Evolutionary conservation across 2,329 filamentous ascomycete species (phyloP).

Genomic region (Westerdykella aurantiaca): DNA sequence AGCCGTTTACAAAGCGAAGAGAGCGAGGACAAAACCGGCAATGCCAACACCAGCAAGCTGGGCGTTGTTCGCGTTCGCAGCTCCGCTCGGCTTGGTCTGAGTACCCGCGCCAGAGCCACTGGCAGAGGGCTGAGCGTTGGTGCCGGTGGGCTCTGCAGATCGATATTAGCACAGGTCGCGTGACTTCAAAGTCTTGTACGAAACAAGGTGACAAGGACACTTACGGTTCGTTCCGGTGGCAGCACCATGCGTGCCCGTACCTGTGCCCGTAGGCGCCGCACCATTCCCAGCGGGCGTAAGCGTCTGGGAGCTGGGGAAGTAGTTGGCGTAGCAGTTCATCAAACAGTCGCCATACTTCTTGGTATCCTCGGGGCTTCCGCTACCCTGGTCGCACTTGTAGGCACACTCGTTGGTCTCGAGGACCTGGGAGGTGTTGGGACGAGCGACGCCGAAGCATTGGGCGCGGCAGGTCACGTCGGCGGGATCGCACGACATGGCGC

Average conservation of each 20-base stretch:
- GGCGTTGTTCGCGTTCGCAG: constrained; percentile 25
- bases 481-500: constrained; percentile 35
- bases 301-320: constrained; percentile 43
- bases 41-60: constrained; percentile 32
- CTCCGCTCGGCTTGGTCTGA: constrained; percentile 14
- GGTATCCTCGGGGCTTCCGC: constrained; percentile 43
- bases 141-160: constrained; percentile 8
- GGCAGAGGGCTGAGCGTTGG: constrained; percentile 13
- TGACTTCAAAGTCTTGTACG: neutral
- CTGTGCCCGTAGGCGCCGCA: constrained; percentile 3
- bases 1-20: constrained; percentile 34
- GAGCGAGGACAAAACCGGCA: constrained; percentile 22
- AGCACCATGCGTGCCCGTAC: constrained; percentile 3
- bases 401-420: constrained; percentile 50
- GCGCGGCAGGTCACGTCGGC: constrained; percentile 49
- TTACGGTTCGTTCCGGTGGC: constrained; percentile 13
- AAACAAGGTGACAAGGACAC: neutral
- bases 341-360: constrained; percentile 46
- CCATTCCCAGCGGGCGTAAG: neutral
- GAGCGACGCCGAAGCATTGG: constrained; percentile 47
- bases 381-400: constrained; percentile 49
- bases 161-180: too few relatives aligned
- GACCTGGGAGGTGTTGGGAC: constrained; percentile 46
- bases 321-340: constrained; percentile 44
- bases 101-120: constrained; percentile 15